These are phyloP conservation scores for Pythium catenulatum DNA, from an alignment of 352 stramenopile genomes.

Conservation along the genomic window DNA sequence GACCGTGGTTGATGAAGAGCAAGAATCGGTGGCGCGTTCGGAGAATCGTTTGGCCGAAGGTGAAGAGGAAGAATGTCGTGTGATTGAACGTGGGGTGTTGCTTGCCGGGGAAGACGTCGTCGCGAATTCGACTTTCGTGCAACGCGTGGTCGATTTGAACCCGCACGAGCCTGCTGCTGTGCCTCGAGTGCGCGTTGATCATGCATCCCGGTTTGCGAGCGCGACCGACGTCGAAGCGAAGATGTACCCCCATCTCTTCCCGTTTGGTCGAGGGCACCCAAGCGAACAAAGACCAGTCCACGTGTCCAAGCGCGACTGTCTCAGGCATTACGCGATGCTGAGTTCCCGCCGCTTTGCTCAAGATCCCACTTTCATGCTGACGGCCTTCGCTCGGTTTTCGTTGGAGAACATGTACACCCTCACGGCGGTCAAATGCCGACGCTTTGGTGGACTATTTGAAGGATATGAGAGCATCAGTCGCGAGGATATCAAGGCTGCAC, in stretches of 20 bases:
- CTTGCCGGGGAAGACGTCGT: not conserved
- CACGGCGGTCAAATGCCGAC: conserved; percentile 37
- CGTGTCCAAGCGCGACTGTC: conserved; percentile 36
- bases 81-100: conserved; percentile 20
- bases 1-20: not conserved
- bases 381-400: conserved; percentile 23
- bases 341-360: conserved; percentile 47
- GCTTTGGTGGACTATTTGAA: conserved; percentile 5
- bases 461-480: conserved; percentile 23
- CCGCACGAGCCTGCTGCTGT: not conserved
- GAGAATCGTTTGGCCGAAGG: not conserved
- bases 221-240: conserved; percentile 13
- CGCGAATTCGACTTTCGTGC: too few relatives aligned
- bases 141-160: too few relatives aligned
- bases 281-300: not conserved
- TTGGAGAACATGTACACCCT: conserved; percentile 50
- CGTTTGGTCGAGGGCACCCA: conserved; percentile 41
- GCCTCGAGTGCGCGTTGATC: conserved; percentile 17
- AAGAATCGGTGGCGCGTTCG: not conserved
- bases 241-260: conserved; percentile 42
- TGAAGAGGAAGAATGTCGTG: not conserved
- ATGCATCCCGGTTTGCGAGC: conserved; percentile 15
- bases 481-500: not conserved
- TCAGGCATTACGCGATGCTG: conserved; percentile 27
- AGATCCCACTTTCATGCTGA: conserved; percentile 28